Evolutionary conservation across 2,329 filamentous ascomycete species (phyloP).

Genomic region (Monilinia fructigena): DNA sequence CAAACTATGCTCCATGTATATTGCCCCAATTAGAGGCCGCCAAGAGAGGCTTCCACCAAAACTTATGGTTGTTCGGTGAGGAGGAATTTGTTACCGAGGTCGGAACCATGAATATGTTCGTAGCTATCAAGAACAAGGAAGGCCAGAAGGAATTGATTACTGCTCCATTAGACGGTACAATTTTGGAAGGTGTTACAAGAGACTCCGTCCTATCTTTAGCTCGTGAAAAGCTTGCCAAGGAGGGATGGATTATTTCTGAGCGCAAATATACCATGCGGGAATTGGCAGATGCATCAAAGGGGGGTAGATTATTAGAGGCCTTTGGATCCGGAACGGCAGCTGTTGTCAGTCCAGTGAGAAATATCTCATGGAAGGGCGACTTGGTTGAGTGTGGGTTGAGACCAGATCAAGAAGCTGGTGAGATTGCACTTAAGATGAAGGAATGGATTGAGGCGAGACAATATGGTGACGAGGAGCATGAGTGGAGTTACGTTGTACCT

Average conservation of each 20-base stretch:
- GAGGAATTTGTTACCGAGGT: conserved; percentile 97
- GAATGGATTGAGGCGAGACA: conserved; percentile 95
- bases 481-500: conserved; percentile 70
- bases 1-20: conserved; percentile 99
- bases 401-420: conserved; percentile 80
- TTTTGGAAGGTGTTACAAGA: conserved; percentile 89
- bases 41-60: conserved; percentile 92
- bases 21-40: conserved; percentile 93
- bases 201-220: conserved; percentile 89
- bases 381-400: conserved; percentile 79
- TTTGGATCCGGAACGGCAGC: conserved; percentile 94
- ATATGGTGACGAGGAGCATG: conserved; percentile 88
- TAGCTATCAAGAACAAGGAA: conserved; percentile 77
- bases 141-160: conserved; percentile 91
- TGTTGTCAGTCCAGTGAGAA: conserved; percentile 85
- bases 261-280: conserved; percentile 91
- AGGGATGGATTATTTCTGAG: conserved; percentile 88
- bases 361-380: conserved; percentile 84
- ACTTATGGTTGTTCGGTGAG: conserved; percentile 94
- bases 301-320: conserved; percentile 86
- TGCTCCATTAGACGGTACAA: conserved; percentile 94
- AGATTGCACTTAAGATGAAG: conserved; percentile 84
- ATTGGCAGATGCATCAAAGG: conserved; percentile 73
- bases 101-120: conserved; percentile 98
- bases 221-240: conserved; percentile 73